Percentiles rank a stretch among this genome's conserved stretches.
phyloP scores from a whole-genome alignment of 768 basidiomycete species.

The Mycena metata region DNA sequence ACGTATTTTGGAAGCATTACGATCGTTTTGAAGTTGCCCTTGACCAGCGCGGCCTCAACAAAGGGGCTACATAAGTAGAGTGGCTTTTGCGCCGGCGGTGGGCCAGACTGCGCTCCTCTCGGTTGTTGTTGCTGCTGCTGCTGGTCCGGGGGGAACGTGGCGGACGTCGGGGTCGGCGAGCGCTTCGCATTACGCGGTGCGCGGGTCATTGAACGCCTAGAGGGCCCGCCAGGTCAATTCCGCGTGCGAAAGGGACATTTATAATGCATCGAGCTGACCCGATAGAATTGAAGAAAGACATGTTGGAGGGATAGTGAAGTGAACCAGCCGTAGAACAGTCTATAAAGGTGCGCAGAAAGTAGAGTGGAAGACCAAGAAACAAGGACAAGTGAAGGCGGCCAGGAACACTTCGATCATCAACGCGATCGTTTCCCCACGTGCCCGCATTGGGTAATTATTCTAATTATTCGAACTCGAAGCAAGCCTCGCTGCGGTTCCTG shows the following conservation, averaged over 20 bases:
- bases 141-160: conserved; percentile 59
- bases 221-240: conserved; percentile 14
- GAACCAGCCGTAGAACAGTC: conserved; percentile 30
- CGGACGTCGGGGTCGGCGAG: conserved; percentile 81
- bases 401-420: conserved; percentile 12
- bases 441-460: background rate
- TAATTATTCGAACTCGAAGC: background rate
- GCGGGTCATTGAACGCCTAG: conserved; percentile 82
- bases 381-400: conserved; percentile 9
- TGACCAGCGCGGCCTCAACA: conserved; percentile 96
- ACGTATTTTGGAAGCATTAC: conserved; percentile 96
- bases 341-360: background rate
- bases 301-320: conserved; percentile 44
- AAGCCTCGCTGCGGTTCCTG: background rate
- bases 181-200: conserved; percentile 78
- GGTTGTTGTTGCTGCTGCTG: conserved; percentile 48
- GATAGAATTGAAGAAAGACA: conserved; percentile 90
- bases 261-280: conserved; percentile 62
- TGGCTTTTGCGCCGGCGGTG: conserved; percentile 62
- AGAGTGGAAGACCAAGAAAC: background rate
- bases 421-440: conserved; percentile 6
- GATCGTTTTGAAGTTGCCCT: conserved; percentile 98
- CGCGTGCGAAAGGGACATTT: conserved; percentile 7
- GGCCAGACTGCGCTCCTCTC: conserved; percentile 55
- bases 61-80: conserved; percentile 96